These are phyloP conservation scores for Litchi chinensis DNA, from an alignment of 345 rosid species.

Conservation along the genomic window DNA sequence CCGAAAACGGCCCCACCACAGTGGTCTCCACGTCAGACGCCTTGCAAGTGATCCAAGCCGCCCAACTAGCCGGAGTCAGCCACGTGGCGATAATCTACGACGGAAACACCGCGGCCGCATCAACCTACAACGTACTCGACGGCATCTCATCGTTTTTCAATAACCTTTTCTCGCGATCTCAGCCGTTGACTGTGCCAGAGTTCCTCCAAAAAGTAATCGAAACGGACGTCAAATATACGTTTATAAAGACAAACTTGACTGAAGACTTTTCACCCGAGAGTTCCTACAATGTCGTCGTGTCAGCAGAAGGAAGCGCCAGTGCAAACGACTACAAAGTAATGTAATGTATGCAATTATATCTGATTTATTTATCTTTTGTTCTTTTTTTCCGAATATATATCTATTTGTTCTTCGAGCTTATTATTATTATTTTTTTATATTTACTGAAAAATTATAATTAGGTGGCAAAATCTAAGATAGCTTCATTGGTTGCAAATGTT, in stretches of 20 bases:
- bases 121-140: conserved; percentile 75
- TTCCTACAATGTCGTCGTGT: conserved; percentile 77
- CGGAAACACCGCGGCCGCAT: conserved; percentile 35
- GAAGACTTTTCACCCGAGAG: conserved; percentile 86
- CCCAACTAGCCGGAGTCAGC: conserved; percentile 81
- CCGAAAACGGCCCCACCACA: conserved; percentile 70
- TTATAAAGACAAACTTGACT: conserved; percentile 72
- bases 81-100: conserved; percentile 83
- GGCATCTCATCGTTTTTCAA: conserved; percentile 79
- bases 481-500: conserved; percentile 79
- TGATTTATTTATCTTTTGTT: conserved; percentile 14
- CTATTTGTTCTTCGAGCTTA: background rate
- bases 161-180: conserved; percentile 71
- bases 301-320: conserved; percentile 62
- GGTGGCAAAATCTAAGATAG: conserved; percentile 83
- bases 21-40: conserved; percentile 75
- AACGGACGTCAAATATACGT: conserved; percentile 74
- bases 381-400: background rate
- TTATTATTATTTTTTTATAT: background rate
- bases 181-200: conserved; percentile 57
- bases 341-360: conserved; percentile 86
- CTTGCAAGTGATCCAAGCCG: conserved; percentile 70
- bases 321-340: conserved; percentile 94
- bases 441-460: conserved; percentile 23
- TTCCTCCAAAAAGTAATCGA: conserved; percentile 65